Conservation (phyloP, 208 protist genomes). For the Leishmania mexicana region DNA sequence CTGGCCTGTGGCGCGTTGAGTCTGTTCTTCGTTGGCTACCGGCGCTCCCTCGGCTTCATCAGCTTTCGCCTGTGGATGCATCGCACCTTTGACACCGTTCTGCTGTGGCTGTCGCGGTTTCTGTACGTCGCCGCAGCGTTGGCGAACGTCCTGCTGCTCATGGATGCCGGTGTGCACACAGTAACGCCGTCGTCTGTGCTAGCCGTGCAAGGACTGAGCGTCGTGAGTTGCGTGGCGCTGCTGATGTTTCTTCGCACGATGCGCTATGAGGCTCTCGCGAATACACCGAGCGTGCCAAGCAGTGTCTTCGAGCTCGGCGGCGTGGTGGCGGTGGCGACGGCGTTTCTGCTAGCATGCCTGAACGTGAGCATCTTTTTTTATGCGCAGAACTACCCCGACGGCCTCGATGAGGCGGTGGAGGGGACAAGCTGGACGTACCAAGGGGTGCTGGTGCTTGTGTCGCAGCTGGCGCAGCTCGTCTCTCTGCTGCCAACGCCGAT, state of each 20-base stretch:
- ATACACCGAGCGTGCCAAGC: constrained; percentile 14
- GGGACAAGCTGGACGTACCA: constrained; percentile 36
- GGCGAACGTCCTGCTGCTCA: constrained; percentile 24
- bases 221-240: constrained; percentile 32
- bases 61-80: constrained; percentile 24
- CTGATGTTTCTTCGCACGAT: constrained; percentile 67
- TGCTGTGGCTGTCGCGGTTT: constrained; percentile 38
- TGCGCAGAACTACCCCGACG: constrained; percentile 28
- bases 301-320: constrained; percentile 47
- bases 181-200: constrained; percentile 32
- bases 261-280: constrained; percentile 17
- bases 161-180: constrained; percentile 11
- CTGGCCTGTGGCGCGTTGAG: constrained; percentile 47
- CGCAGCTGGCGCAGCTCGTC: constrained; percentile 42
- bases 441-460: constrained; percentile 32
- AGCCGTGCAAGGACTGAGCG: constrained; percentile 30
- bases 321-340: constrained; percentile 31
- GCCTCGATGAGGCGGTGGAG: constrained; percentile 25
- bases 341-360: constrained; percentile 27
- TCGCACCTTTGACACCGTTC: constrained; percentile 41
- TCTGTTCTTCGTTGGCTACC: constrained; percentile 51
- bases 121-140: constrained; percentile 39
- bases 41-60: constrained; percentile 38
- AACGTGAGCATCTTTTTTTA: constrained; percentile 31
- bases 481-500: constrained; percentile 46